Evolutionary conservation across 495 filamentous ascomycete species (phyloP), one percentile per base, ranked within the genome.

Genomic region (Penicillium argentinense): DNA sequence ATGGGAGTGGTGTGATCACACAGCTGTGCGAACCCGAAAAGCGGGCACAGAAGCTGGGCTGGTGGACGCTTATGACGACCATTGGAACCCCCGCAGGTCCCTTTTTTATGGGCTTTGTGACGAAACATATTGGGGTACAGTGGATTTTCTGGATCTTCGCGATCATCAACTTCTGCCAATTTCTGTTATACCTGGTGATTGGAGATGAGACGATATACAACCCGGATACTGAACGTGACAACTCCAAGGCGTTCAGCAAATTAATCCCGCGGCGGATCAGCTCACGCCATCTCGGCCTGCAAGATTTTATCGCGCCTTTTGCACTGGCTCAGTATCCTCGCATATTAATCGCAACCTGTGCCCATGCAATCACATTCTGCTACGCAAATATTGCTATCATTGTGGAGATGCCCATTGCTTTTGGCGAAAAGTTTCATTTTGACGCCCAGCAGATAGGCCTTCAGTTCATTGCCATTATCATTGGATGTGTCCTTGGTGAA

Each of bases 61-160:
- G 56, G 54, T 69, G 62, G 60, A 63, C 56, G 4, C 27, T 69
- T 13, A 58, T 67, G 62, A 54, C 57, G 8, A 67, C 62, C 0
- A 53, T 66, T 11, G 66, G 66, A 0, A 64, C 56, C 2, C 62
- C 66, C 0, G 34, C 34, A 9, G 66, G 64, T 1, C 64, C 66
- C 0, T 66, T 69, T 13, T 46, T 66, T 21, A 66, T 67, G 58
- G 64, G 64, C 0, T 67, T 69, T 23, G 66, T 69, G 12, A 50
- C 43, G 2, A 37, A 67, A 25, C 64, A 63, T 39, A 42, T 64
- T 11, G 62, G 64, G 0, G 36, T 56, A 5, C 38, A 60, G 45
- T 67, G 66, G 66, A 64, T 67, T 3, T 70, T 54, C 42, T 70
- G 64, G 62, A 58, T 70, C 24, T 64, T 64, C 24, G 60, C 62